Conservation (phyloP, 257 asterid genomes). For the Echites panduratus region DNA sequence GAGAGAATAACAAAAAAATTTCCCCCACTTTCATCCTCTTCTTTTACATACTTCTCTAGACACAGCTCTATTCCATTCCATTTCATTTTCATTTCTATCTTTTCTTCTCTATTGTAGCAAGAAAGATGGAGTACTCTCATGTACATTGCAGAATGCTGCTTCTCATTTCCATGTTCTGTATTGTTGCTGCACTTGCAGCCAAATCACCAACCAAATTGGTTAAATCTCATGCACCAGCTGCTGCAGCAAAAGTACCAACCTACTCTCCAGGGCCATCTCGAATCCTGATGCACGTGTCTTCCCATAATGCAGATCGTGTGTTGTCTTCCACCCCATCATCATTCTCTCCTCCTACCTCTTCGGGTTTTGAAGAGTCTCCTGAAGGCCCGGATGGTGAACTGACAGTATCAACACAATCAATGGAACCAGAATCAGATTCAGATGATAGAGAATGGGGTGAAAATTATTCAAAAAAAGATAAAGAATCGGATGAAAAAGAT, state of each 20-base stretch:
- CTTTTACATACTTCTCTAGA: neutral
- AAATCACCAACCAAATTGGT: too few species aligned
- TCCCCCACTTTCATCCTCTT: neutral
- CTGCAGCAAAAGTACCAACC: neutral
- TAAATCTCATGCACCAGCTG: neutral
- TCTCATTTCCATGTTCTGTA: constrained; percentile 2
- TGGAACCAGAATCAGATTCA: neutral
- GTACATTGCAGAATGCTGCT: neutral
- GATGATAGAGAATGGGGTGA: neutral
- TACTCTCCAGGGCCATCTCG: neutral
- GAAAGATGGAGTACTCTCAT: constrained; percentile 13
- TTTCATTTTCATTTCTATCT: neutral
- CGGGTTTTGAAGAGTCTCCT: too few species aligned
- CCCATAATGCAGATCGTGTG: neutral
- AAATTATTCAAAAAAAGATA: too few species aligned
- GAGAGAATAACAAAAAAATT: neutral
- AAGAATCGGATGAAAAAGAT: too few species aligned
- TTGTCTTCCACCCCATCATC: neutral
- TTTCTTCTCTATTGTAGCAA: neutral
- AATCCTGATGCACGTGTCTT: neutral
- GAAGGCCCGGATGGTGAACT: too few species aligned
- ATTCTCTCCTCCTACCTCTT: neutral
- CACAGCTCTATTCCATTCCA: too few species aligned
- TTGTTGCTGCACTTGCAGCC: neutral
- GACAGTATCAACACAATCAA: too few species aligned